Conservation (phyloP, 257 asterid genomes). For the Solanum paucissectum region DNA sequence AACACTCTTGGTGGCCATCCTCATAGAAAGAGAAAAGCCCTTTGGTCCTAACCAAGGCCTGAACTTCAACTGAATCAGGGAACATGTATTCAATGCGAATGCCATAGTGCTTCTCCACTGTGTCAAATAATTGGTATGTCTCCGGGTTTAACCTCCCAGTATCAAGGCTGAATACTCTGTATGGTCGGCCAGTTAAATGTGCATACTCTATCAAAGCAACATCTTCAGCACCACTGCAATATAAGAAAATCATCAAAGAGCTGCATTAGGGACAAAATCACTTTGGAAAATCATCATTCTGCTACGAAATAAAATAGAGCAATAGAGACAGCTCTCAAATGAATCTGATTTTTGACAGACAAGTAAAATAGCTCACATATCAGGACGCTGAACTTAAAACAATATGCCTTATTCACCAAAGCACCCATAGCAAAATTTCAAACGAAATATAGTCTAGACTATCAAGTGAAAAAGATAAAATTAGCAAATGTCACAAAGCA, state of each 20-base stretch:
- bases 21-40: constrained; percentile 86
- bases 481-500: neutral
- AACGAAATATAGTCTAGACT: neutral
- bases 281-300: neutral
- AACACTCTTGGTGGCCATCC: constrained; percentile 93
- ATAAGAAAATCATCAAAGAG: neutral
- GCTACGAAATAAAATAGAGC: neutral
- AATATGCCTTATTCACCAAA: neutral
- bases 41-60: constrained; percentile 65
- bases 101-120: constrained; percentile 65
- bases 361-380: neutral
- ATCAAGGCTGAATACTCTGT: constrained; percentile 79
- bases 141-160: constrained; percentile 86
- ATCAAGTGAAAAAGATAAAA: neutral
- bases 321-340: neutral
- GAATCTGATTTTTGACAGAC: neutral
- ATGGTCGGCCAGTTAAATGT: constrained; percentile 69
- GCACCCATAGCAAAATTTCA: neutral
- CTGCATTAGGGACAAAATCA: neutral
- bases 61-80: constrained; percentile 76
- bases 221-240: constrained; percentile 84
- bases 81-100: constrained; percentile 83
- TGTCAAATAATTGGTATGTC: constrained; percentile 59
- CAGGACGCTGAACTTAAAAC: neutral
- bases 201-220: constrained; percentile 86